Base-by-base conservation (phyloP, 352 stramenopile genomes). In the Pythium sp. region DNA sequence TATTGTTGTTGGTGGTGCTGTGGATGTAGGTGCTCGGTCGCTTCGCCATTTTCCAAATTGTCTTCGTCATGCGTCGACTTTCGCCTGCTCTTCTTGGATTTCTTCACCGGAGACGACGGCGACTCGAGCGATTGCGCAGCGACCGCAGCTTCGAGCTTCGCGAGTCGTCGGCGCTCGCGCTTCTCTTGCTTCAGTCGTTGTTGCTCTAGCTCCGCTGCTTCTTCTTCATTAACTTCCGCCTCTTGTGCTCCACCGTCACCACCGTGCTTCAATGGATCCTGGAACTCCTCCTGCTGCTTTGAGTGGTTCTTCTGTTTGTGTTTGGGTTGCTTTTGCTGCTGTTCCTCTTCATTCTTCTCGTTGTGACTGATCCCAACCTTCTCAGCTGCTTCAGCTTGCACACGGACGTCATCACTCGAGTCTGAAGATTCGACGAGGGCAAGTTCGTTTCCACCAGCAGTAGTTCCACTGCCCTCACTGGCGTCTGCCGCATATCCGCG, bases 71-170 rank as follows among this genome's bases (percentile, higher is more conserved):
- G 12, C 12, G 20, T 14, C 57, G 57, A 63, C 34, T 53, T 22
- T 51, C 38, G 18, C 32, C 43, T 11, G 26, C 18, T 28, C 12
- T 57, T 57, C 24, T 43, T 57, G 30, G 28, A 20, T 32, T 65
- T 65, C 24, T 57, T 65, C 15, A 54, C 58, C 26, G 58, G 22
- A 34, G 58, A 63, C 11, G 38, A 59, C 12, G 28, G n/a, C n/a
- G n/a, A n/a, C 11, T 75, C 66, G 34, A 80, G 41, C 24, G 47
- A 68, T 55, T 82, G 78, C 6, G 73, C 75, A 63, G 71, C 75
- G 15, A 85, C 43, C 3, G 66, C 74, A 51, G 76, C 70, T 75
- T 83, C 68, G 49, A 82, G 34, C 46, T 79, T 82, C 24, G 69
- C 74, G 22, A 76, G 65, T 41, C 72, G 74, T 18, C 70, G 77